Conservation (phyloP, 75 land plant genomes). For the Picea glauca region DNA sequence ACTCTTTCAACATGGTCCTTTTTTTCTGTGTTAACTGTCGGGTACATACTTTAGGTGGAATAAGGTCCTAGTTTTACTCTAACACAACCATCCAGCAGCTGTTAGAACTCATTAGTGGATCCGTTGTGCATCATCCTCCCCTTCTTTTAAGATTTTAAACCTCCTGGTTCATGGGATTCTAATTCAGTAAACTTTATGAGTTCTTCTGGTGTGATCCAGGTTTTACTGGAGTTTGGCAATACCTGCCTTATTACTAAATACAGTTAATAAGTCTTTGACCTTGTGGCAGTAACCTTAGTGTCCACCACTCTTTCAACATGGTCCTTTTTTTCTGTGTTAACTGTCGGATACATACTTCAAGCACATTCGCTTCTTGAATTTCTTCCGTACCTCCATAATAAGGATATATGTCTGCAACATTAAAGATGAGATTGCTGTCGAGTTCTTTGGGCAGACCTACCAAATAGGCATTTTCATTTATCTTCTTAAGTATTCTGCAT, state of each 20-base stretch:
- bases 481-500: neutral
- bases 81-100: neutral
- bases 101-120: neutral
- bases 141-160: neutral
- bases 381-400: neutral
- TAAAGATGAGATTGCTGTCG: neutral
- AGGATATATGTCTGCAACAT: neutral
- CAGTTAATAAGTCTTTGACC: neutral
- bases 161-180: neutral
- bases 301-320: neutral
- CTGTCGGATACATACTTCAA: neutral
- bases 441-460: neutral
- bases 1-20: neutral
- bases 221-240: neutral
- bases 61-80: neutral
- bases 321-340: neutral
- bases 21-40: neutral
- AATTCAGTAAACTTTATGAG: neutral
- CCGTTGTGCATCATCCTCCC: neutral
- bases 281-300: neutral
- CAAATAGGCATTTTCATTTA: neutral
- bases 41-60: neutral
- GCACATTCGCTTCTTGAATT: neutral
- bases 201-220: neutral
- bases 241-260: neutral